Base-by-base conservation (phyloP, 2,329 filamentous ascomycete species). In the Penicillium italicum region DNA sequence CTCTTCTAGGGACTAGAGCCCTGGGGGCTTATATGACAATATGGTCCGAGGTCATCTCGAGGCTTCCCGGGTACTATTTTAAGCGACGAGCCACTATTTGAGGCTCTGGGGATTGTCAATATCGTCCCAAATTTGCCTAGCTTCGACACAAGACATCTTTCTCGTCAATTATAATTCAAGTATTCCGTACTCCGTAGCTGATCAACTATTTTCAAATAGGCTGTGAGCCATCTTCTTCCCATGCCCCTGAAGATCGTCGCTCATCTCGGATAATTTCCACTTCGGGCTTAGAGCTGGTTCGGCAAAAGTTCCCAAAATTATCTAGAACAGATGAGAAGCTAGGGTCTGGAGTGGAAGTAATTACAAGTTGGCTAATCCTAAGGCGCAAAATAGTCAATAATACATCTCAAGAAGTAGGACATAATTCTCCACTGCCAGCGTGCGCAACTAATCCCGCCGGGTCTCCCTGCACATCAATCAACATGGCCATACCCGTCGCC, bases 401-500 rank as follows among this genome's bases (percentile, higher is more conserved):
- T n/a, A 11, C 14, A 33, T 24, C 16, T 34, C 30, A 34, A 34
- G 22, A 14, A 24, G 5, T 1, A 26, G 33, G 18, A 45, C 58
- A 60, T 11, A n/a, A 8, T 43, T 40, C 55, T 9, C 26, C 28
- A 18, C 41, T 18, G 8, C 33, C 14, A 55, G 58, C 48, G 49
- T 66, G 63, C 11, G 63, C 63, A 40, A 38, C 18, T 22, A 50
- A n/a, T n/a, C 61, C 63, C 20, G 48, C 47, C 14, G 44, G 47
- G 31, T 59, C 57, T 9, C 64, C 62, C 55, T 67, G 66, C 18
- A 71, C 65, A 64, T 74, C 69, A 36, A 74, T 59, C 8, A 74
- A 54, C 71, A 78, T 77, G 1, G 72, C 73, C 74, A 78, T 77
- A 1, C 77, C 77, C 28, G 71, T 74, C 1, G 70, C 75, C 55